phyloP scores from a whole-genome alignment of 2,329 filamentous ascomycete species.

The Venturia asperata region DNA sequence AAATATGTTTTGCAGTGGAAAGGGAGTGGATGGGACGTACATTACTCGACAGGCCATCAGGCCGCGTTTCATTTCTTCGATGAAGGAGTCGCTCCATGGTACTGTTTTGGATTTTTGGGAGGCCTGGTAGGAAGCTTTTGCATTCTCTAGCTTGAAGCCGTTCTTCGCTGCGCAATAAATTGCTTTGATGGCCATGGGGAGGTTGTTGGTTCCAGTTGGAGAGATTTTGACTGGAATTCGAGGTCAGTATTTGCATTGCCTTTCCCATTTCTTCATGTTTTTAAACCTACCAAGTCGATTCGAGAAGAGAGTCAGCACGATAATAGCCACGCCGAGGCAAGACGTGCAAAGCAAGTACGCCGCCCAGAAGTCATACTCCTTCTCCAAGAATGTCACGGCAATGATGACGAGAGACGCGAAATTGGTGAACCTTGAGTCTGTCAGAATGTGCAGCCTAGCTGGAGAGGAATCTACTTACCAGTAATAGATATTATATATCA shows the following conservation, averaged over 20 bases:
- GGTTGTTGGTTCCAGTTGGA: constrained; percentile 24
- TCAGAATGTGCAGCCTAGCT: neutral
- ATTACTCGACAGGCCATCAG: constrained; percentile 30
- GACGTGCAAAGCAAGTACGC: constrained; percentile 54
- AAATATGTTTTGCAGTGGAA: neutral
- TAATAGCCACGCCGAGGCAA: constrained; percentile 55
- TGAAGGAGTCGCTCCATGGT: constrained; percentile 26
- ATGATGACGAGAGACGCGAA: constrained; percentile 52
- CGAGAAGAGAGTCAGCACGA: constrained; percentile 40
- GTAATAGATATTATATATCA: constrained; percentile 36
- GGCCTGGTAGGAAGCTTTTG: constrained; percentile 27
- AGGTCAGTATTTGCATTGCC: neutral
- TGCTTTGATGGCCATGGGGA: constrained; percentile 27
- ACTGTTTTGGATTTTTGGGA: constrained; percentile 24
- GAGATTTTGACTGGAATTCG: constrained; percentile 22
- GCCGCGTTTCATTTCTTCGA: constrained; percentile 28
- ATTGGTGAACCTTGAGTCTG: constrained; percentile 21
- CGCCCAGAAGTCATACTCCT: constrained; percentile 58
- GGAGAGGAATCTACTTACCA: constrained; percentile 26
- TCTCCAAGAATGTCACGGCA: constrained; percentile 61
- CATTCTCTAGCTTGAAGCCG: constrained; percentile 27
- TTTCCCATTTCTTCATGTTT: neutral
- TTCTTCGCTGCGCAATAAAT: constrained; percentile 27
- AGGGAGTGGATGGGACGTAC: constrained; percentile 15
- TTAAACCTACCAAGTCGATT: neutral